These are phyloP conservation scores for Scopulariopsis brevicaulis DNA, from an alignment of 2,329 filamentous ascomycete species.

Conservation along the genomic window DNA sequence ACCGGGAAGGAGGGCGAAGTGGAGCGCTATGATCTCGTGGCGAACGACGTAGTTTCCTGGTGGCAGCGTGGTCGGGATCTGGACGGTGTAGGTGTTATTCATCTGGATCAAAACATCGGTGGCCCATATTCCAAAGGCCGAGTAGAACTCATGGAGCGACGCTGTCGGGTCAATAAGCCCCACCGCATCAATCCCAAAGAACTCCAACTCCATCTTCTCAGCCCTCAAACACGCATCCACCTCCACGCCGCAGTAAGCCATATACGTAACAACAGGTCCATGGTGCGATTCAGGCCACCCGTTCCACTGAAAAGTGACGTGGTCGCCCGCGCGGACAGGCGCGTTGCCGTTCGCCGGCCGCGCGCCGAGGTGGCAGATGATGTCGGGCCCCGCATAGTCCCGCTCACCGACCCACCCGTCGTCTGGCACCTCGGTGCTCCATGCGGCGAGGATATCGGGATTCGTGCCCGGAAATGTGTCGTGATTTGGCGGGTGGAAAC, in stretches of 20 bases:
- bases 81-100: constrained; percentile 34
- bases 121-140: constrained; percentile 25
- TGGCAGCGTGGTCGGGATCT: constrained; percentile 31
- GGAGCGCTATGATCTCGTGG: constrained; percentile 45
- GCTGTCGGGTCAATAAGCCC: constrained; percentile 40
- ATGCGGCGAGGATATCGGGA: constrained; percentile 2
- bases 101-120: constrained; percentile 33
- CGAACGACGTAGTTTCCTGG: constrained; percentile 42
- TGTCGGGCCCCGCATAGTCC: constrained; percentile 10
- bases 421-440: neutral
- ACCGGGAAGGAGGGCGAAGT: constrained; percentile 26
- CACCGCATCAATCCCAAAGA: constrained; percentile 46
- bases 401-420: constrained; percentile 1
- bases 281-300: constrained; percentile 40
- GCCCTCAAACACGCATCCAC: constrained; percentile 36
- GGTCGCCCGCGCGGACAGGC: constrained; percentile 36
- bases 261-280: constrained; percentile 41
- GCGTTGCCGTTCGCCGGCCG: constrained; percentile 26
- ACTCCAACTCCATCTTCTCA: constrained; percentile 37
- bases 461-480: constrained; percentile 6
- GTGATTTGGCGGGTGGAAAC: constrained; percentile 8
- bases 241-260: constrained; percentile 26
- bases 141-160: constrained; percentile 28
- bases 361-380: constrained; percentile 33
- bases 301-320: constrained; percentile 37